Conservation (phyloP, 352 stramenopile genomes). For the Plasmopara viticola region DNA sequence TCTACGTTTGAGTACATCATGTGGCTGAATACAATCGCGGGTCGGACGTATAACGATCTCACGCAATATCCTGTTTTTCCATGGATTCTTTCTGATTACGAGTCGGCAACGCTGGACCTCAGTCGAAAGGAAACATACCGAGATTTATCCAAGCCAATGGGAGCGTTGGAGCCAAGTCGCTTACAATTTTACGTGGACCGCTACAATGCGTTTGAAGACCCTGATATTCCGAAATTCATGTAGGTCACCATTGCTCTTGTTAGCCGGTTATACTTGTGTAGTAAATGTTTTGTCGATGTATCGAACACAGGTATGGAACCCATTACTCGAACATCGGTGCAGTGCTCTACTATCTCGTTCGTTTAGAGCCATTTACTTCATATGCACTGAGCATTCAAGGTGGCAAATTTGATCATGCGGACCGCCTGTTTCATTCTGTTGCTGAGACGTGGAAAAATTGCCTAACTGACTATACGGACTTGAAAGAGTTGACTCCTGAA, state of each 20-base stretch:
- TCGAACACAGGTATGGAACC: slow-evolving; percentile 67
- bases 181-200: slow-evolving; percentile 92
- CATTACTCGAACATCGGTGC: slow-evolving; percentile 91
- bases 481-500: slow-evolving; percentile 93
- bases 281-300: background rate
- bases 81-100: slow-evolving; percentile 87
- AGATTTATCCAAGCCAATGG: slow-evolving; percentile 96
- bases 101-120: slow-evolving; percentile 63
- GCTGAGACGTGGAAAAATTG: slow-evolving; percentile 87
- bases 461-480: slow-evolving; percentile 84
- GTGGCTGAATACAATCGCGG: slow-evolving; percentile 88
- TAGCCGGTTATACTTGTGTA: background rate
- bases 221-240: slow-evolving; percentile 86
- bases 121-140: slow-evolving; percentile 82
- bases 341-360: slow-evolving; percentile 98
- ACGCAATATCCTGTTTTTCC: slow-evolving; percentile 96
- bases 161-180: slow-evolving; percentile 90
- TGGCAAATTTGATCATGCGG: slow-evolving; percentile 91
- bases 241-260: slow-evolving; percentile 23
- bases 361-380: slow-evolving; percentile 97
- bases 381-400: slow-evolving; percentile 93
- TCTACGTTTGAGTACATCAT: slow-evolving; percentile 96
- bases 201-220: slow-evolving; percentile 88
- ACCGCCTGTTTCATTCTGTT: slow-evolving; percentile 91
- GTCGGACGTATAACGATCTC: slow-evolving; percentile 88